Conservation (phyloP, 1,139 yeast species). For the Kodamaea arcana region DNA sequence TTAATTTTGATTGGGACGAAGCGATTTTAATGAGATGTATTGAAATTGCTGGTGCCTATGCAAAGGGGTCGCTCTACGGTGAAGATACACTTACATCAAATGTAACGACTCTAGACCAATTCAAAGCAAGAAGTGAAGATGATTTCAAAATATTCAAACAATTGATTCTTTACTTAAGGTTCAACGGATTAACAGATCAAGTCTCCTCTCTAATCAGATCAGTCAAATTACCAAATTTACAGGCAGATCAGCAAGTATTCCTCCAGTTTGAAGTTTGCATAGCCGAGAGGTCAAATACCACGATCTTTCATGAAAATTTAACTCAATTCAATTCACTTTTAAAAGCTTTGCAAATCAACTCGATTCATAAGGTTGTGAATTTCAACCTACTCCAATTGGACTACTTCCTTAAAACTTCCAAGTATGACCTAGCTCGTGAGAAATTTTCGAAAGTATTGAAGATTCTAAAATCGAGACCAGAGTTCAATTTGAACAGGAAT, state of each 20-base stretch:
- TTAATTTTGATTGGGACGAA: constrained; percentile 21
- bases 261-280: constrained; percentile 14
- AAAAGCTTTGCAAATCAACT: constrained; percentile 10
- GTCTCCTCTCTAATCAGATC: constrained; percentile 18
- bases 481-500: constrained; percentile 21
- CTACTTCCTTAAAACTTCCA: constrained; percentile 15
- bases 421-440: constrained; percentile 16
- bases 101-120: not conserved
- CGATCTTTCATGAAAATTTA: constrained; percentile 12
- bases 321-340: constrained; percentile 13
- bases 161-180: constrained; percentile 32
- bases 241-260: constrained; percentile 6
- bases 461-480: constrained; percentile 25
- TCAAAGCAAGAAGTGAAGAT: constrained; percentile 1
- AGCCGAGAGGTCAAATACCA: constrained; percentile 10
- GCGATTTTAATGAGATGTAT: constrained; percentile 12
- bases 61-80: not conserved
- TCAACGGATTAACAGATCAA: constrained; percentile 30
- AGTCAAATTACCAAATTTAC: not conserved
- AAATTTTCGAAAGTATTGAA: constrained; percentile 21
- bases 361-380: constrained; percentile 9
- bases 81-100: too few relatives aligned
- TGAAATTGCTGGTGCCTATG: not conserved
- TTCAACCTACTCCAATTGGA: constrained; percentile 31
- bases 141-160: constrained; percentile 31